Evolutionary conservation across 108 stramenopile species (phyloP).

Genomic region (Skeletonema grethae): DNA sequence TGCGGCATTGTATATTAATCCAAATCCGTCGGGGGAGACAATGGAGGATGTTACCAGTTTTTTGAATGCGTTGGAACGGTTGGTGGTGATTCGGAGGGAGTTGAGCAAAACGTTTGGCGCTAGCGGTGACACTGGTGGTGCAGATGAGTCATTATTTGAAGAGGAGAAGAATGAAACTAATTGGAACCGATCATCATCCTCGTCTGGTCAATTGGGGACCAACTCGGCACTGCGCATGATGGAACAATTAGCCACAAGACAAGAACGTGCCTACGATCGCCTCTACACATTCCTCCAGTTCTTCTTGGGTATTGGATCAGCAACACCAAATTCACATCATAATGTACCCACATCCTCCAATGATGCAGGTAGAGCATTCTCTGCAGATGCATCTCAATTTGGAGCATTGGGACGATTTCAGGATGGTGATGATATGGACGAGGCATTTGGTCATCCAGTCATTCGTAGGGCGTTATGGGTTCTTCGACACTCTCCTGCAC

Average conservation of each 20-base stretch:
- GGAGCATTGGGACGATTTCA: conserved; percentile 35
- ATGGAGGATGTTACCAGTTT: conserved; percentile 68
- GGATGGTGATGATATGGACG: conserved; percentile 72
- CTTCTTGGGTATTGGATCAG: conserved; percentile 57
- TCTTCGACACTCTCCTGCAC: conserved; percentile 74
- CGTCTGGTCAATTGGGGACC: conserved; percentile 50
- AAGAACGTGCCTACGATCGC: conserved; percentile 87
- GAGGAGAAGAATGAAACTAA: not conserved
- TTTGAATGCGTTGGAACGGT: conserved; percentile 72
- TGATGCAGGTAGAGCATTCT: conserved; percentile 7
- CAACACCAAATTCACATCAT: conserved; percentile 12
- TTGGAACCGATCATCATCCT: not conserved
- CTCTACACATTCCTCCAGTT: conserved; percentile 83
- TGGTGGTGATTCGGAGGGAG: conserved; percentile 66
- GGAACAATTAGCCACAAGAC: conserved; percentile 76
- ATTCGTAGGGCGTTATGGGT: conserved; percentile 57
- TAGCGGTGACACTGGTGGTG: not conserved
- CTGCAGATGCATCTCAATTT: not conserved
- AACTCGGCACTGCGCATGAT: conserved; percentile 85
- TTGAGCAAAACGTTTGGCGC: conserved; percentile 68
- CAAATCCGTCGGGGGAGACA: conserved; percentile 22
- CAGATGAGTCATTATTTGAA: not conserved
- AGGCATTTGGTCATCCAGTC: conserved; percentile 70
- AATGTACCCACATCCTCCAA: conserved; percentile 48
- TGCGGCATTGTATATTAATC: conserved; percentile 18